Evolutionary conservation across 2,329 filamentous ascomycete genomes (phyloP).

Genomic region (Botrytis porri): DNA sequence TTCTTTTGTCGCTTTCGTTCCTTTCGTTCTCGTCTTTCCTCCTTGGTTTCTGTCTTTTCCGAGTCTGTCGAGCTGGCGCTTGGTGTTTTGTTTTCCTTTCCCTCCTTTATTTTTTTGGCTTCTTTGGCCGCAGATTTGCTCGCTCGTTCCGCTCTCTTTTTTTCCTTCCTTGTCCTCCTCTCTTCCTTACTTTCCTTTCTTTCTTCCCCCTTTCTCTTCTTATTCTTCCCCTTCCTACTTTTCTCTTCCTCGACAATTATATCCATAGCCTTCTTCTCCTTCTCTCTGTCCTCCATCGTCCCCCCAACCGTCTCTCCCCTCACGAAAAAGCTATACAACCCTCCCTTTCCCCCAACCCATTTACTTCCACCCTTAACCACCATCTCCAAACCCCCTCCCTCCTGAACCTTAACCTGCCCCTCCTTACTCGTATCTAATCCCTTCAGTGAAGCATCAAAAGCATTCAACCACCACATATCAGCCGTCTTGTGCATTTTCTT

Average conservation of each 20-base stretch:
- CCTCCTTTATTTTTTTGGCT: neutral
- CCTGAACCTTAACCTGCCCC: conserved; percentile 55
- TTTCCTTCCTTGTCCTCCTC: conserved; percentile 41
- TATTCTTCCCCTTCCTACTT: conserved; percentile 33
- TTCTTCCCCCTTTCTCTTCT: conserved; percentile 27
- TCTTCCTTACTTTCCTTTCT: conserved; percentile 38
- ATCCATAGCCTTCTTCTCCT: conserved; percentile 21
- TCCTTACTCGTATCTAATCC: conserved; percentile 65
- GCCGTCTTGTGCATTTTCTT: conserved; percentile 63
- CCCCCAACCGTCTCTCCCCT: conserved; percentile 74
- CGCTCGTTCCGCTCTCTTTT: conserved; percentile 36
- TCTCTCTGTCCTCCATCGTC: conserved; percentile 49
- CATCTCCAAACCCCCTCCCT: conserved; percentile 53
- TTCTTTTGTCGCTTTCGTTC: conserved; percentile 40
- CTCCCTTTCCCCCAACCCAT: conserved; percentile 54
- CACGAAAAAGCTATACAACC: conserved; percentile 80
- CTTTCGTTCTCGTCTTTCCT: conserved; percentile 41
- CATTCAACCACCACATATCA: conserved; percentile 97
- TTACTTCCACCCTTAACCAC: conserved; percentile 53
- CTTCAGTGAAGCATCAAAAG: conserved; percentile 87
- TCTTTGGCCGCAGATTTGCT: conserved; percentile 21
- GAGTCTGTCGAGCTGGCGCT: neutral
- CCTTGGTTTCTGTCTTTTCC: conserved; percentile 34
- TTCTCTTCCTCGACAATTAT: conserved; percentile 27
- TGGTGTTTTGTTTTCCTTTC: neutral